Conservation (phyloP, 495 filamentous ascomycete genomes). For the Penicillium roqueforti region DNA sequence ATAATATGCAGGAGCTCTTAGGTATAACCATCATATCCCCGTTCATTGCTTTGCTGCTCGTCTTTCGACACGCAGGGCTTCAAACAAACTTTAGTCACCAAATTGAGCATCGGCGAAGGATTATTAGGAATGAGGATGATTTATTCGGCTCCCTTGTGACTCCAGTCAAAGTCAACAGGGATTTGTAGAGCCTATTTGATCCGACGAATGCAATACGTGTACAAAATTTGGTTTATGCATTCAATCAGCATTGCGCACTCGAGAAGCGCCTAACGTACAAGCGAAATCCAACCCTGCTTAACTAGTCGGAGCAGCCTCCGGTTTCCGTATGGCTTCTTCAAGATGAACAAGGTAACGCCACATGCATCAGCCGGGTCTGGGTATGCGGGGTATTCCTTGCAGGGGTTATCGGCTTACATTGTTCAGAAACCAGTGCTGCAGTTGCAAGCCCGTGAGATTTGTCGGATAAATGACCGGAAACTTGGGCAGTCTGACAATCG, state of each 20-base stretch:
- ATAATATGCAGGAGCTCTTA: no score
- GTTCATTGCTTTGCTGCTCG: no score
- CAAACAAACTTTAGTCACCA: no score
- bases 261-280: not conserved
- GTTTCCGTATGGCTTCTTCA: conserved; percentile 5
- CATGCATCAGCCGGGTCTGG: not conserved
- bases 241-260: no score
- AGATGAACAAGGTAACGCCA: not conserved
- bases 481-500: not conserved
- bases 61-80: no score
- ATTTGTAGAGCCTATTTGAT: not conserved
- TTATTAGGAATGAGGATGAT: no score
- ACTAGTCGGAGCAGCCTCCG: conserved; percentile 20
- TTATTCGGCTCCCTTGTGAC: not conserved
- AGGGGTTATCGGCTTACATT: no score
- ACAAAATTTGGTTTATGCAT: no score
- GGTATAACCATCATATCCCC: no score
- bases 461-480: not conserved
- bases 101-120: no score
- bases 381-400: not conserved
- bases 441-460: not conserved
- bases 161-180: not conserved
- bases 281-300: conserved; percentile 3
- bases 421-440: no score
- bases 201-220: no score